Evolutionary conservation across 192 early-diverging fungal genomes (phyloP).

Genomic region (Endogone sp.): DNA sequence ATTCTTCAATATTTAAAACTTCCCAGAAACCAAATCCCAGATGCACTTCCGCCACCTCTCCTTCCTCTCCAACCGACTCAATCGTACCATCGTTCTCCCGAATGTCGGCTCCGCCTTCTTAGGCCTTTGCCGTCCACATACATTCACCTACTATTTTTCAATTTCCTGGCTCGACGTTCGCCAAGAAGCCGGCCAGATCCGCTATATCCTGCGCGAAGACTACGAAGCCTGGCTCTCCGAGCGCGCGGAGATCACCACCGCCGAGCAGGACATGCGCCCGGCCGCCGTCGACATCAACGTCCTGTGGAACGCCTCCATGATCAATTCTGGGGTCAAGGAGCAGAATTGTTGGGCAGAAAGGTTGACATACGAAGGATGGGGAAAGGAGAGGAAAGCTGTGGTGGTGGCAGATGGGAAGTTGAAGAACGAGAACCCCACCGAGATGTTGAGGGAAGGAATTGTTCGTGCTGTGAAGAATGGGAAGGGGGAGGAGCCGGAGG

Average conservation of each 20-base stretch:
- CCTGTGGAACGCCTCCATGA: background rate
- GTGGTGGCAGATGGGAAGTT: background rate
- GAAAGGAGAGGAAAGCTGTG: background rate
- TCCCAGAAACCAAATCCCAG: background rate
- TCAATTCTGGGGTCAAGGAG: background rate
- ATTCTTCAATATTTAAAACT: background rate
- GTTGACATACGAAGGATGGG: background rate
- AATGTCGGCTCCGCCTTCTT: background rate
- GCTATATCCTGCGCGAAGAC: background rate
- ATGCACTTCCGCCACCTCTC: background rate
- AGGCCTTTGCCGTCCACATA: background rate
- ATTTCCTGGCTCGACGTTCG: background rate
- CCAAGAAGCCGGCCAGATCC: background rate
- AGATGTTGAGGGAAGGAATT: background rate
- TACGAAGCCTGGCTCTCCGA: background rate
- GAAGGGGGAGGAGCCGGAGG: background rate
- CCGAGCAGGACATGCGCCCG: background rate
- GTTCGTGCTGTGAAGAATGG: background rate
- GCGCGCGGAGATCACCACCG: background rate
- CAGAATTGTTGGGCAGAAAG: background rate
- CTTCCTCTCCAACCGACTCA: background rate
- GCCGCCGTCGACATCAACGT: background rate
- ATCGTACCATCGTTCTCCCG: background rate
- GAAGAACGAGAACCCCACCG: background rate
- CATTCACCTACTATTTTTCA: background rate